phyloP scores from a whole-genome alignment of 2,329 filamentous ascomycete genomes.

The Fusarium sp. region DNA sequence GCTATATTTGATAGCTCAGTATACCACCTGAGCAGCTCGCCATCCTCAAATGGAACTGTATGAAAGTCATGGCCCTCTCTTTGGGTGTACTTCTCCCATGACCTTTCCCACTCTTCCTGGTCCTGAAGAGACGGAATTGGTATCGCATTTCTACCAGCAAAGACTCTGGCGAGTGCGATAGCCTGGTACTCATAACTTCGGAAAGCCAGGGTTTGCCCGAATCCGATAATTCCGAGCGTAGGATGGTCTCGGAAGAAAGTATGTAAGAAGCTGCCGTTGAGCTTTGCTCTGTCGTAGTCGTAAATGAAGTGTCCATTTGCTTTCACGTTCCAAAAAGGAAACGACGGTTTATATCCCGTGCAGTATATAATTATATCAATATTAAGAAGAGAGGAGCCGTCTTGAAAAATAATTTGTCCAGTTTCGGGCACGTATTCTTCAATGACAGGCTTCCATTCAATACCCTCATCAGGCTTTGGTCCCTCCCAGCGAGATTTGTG shows the following conservation, averaged over 20 bases:
- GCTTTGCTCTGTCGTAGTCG: neutral
- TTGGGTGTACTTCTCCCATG: neutral
- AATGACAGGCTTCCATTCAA: neutral
- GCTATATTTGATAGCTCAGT: neutral
- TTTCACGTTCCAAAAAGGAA: neutral
- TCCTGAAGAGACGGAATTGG: neutral
- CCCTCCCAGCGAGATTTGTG: neutral
- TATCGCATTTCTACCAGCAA: neutral
- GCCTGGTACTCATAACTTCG: slow-evolving; percentile 10
- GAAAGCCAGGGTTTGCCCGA: neutral
- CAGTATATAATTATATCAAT: neutral
- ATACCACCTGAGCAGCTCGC: neutral
- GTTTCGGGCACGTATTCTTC: neutral
- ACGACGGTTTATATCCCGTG: neutral
- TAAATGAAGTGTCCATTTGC: neutral
- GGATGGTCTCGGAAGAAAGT: neutral
- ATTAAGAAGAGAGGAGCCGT: neutral
- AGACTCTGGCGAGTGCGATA: slow-evolving; percentile 1
- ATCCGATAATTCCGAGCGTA: neutral
- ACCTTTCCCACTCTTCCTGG: neutral
- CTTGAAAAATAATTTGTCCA: neutral
- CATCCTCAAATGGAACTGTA: neutral
- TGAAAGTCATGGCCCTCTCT: neutral
- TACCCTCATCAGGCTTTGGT: neutral
- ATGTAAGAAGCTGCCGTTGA: neutral